Evolutionary conservation across 805 yeast species (phyloP).

Genomic region (Cyberlindnera xylosilytica): DNA sequence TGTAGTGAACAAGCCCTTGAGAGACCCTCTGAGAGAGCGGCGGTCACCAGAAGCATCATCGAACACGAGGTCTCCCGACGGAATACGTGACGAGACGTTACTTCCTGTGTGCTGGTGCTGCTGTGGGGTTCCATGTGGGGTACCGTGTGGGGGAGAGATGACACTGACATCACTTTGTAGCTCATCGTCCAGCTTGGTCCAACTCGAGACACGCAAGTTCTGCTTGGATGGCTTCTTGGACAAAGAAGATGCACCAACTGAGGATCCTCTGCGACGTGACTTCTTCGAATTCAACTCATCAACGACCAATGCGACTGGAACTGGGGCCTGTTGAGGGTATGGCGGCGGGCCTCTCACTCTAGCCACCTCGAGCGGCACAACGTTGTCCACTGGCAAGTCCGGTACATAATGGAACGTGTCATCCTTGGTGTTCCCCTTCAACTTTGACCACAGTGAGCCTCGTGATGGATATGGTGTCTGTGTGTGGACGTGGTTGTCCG

Average conservation of each 20-base stretch:
- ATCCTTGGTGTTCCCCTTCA: neutral
- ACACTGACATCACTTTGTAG: no score
- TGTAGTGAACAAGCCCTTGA: conserved; percentile 5
- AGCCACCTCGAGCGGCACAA: conserved; percentile 7
- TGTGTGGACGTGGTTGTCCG: no score
- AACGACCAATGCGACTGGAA: neutral
- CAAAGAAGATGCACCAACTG: neutral
- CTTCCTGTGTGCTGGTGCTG: neutral
- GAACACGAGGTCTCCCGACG: conserved; percentile 9
- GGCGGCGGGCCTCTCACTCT: conserved; percentile 5
- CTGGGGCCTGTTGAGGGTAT: neutral
- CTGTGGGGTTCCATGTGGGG: neutral
- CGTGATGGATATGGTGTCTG: neutral
- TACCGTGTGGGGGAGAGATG: no score
- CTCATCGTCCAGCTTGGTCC: neutral
- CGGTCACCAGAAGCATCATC: conserved; percentile 6
- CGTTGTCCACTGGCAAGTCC: conserved; percentile 1
- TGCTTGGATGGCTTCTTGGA: conserved; percentile 6
- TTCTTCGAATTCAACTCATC: no score
- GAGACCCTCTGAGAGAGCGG: conserved; percentile 6
- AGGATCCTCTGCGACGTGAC: neutral
- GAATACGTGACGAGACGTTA: neutral
- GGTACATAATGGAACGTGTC: neutral
- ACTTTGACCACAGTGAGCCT: neutral
- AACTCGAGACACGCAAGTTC: conserved; percentile 5